Base-by-base conservation (phyloP, 805 yeast genomes). In the Kodamaea lidongshanica region DNA sequence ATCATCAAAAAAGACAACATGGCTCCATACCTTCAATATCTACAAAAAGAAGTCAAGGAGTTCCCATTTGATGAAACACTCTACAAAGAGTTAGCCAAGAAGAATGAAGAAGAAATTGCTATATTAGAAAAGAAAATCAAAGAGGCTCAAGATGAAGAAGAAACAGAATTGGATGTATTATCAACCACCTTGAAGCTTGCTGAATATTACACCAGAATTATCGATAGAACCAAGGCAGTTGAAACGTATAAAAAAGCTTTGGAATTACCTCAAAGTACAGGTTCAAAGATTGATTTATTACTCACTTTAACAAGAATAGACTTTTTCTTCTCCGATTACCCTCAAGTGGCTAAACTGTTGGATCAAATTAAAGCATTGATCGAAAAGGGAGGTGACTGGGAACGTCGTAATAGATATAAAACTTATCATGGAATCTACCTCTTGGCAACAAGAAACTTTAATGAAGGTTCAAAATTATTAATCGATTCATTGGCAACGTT, bases 341-440 rank as follows among this genome's bases (percentile, higher is more conserved):
- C 62, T 5, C 74, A 74, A 41, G 79, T 82, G 25, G 72, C 78
- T 36, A 75, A 76, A 45, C 79, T 79, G 48, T 70, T 92, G 41
- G 89, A 80, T 33, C 77, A 77, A 44, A 77, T 80, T 12, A 77
- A 81, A 49, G 50, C 63, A 14, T 70, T 85, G 53, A 86, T 92
- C 48, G 97, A 89, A 48, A 83, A 86, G 49, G 98, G 97, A 33
- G 98, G 98, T 39, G 98, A 92, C 56, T 92, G 98, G 98, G 98
- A 92, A 61, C 83, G 98, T 58, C 78, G 95, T 50, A 92, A 92
- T 62, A 67, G 96, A 44, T 86, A 74, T 67, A 92, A 92, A 65
- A 84, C 96, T 5, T 92, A 92, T 58, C 61, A 73, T 35, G 98
- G 98, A 13, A 69, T 92, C 28, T 84, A 85, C 53, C 63, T 74